Base-by-base conservation (phyloP, 2,329 filamentous ascomycete genomes). In the Aspergillus brasiliensis region DNA sequence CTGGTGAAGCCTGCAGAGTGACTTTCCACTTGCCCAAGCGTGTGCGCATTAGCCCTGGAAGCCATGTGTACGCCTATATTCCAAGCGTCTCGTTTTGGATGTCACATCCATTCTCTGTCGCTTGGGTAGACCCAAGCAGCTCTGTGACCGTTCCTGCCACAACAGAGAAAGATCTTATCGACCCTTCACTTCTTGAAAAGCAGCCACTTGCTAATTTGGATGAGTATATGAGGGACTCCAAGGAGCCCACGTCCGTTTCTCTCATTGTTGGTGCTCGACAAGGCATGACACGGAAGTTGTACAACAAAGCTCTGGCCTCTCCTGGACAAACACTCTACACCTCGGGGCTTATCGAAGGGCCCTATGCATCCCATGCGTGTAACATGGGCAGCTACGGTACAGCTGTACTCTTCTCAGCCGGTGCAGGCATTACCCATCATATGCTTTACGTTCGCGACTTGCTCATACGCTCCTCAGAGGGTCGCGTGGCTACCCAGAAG, bases 391-490 rank as follows among this genome's bases (percentile, higher is more conserved):
- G 83, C 55, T 89, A 88, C 74, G 87, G 86, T 67, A 88, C 86
- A 0, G 81, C 84, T n/a, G 73, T 89, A 23, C 82, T 89, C 58
- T 88, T 89, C 75, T 86, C 86, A 4, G 86, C 84, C 51, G 86
- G 86, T 56, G 85, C 87, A 27, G 86, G 86, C 56, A 88, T 89
- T 60, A 89, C 87, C 2, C 86, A 89, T 69, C 86, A 88, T 71
- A 78, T 88, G 61, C 80, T 85, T 57, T 86, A 84, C 73, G 79
- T 88, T 19, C 83, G 84, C 62, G 81, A 87, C 58, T 81, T 89
- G 1, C 77, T 89, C 60, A 73, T 77, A 15, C 81, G 82, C 58
- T 82, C 81, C 62, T 73, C 80, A 59, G 75, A 79, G 23, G 80
- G 81, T 62, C 85, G 82, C 11, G 82, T 83, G 40, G 82, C 85